Conservation (phyloP, 805 yeast species). For the Candida maris region DNA sequence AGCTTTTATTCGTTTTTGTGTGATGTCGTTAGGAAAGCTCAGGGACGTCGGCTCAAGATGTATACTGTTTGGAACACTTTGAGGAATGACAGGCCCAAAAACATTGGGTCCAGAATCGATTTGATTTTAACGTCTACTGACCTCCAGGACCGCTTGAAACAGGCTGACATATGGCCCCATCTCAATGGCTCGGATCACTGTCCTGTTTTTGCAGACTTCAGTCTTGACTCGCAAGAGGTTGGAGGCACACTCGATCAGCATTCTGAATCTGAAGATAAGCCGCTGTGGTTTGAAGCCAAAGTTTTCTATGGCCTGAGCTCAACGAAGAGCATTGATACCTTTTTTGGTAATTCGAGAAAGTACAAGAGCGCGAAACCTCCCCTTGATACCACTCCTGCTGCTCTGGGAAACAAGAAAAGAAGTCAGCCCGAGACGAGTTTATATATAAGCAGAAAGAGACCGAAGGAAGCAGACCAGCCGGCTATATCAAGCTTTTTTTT, state of each 20-base stretch:
- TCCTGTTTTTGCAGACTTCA: slow-evolving; percentile 75
- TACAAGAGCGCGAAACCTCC: not conserved
- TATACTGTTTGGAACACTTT: slow-evolving; percentile 92
- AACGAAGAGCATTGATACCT: slow-evolving; percentile 28
- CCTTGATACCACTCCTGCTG: no score
- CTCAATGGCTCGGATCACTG: slow-evolving; percentile 92
- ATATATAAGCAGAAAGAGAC: slow-evolving; percentile 20
- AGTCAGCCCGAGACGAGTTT: slow-evolving; percentile 1
- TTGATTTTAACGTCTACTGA: slow-evolving; percentile 52
- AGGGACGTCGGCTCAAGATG: slow-evolving; percentile 58
- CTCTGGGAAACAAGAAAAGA: not conserved
- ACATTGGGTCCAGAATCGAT: slow-evolving; percentile 88
- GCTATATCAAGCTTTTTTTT: slow-evolving; percentile 26
- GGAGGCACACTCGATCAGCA: slow-evolving; percentile 1
- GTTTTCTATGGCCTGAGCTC: slow-evolving; percentile 39
- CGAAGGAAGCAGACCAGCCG: slow-evolving; percentile 12
- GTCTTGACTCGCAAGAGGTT: slow-evolving; percentile 13
- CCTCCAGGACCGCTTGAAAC: slow-evolving; percentile 31
- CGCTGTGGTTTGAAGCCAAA: slow-evolving; percentile 52
- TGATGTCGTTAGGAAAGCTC: slow-evolving; percentile 56
- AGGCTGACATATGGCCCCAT: slow-evolving; percentile 61
- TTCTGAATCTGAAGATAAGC: slow-evolving; percentile 5
- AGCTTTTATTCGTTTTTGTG: slow-evolving; percentile 39
- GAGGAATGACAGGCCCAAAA: slow-evolving; percentile 70
- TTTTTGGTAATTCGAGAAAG: slow-evolving; percentile 22